phyloP scores from a whole-genome alignment of 2,329 filamentous ascomycete species.

The Fusarium aywerte region DNA sequence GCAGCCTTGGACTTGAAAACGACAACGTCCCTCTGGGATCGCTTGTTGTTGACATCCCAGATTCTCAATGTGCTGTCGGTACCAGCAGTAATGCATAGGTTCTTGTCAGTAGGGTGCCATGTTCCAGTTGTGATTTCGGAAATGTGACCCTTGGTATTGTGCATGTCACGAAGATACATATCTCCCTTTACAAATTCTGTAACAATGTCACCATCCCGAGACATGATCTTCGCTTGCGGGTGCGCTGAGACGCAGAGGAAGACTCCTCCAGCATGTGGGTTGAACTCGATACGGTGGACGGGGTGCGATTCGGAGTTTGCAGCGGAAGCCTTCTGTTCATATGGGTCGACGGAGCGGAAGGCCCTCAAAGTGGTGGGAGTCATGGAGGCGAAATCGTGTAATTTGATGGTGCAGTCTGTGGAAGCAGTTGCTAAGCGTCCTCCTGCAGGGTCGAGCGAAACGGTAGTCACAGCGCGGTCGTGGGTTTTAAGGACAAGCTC shows the following conservation, averaged over 20 bases:
- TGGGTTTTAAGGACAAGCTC: slow-evolving; percentile 94
- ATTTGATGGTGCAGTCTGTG: slow-evolving; percentile 88
- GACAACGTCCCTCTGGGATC: slow-evolving; percentile 90
- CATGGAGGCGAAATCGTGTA: slow-evolving; percentile 96
- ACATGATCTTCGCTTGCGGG: slow-evolving; percentile 89
- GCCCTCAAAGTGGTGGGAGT: slow-evolving; percentile 93
- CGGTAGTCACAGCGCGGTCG: slow-evolving; percentile 84
- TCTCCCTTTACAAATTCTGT: slow-evolving; percentile 96
- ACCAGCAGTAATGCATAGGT: slow-evolving; percentile 88
- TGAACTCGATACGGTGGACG: slow-evolving; percentile 88
- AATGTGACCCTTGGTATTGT: slow-evolving; percentile 96
- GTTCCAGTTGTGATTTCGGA: slow-evolving; percentile 89
- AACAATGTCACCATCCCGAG: slow-evolving; percentile 85
- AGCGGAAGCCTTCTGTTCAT: slow-evolving; percentile 74
- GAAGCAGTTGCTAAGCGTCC: slow-evolving; percentile 89
- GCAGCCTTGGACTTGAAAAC: slow-evolving; percentile 94
- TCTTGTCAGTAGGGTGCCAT: slow-evolving; percentile 89
- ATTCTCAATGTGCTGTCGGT: slow-evolving; percentile 96
- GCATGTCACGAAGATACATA: slow-evolving; percentile 97
- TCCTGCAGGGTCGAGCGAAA: slow-evolving; percentile 86
- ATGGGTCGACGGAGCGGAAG: slow-evolving; percentile 92
- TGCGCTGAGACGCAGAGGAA: slow-evolving; percentile 90
- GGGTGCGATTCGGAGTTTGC: slow-evolving; percentile 84
- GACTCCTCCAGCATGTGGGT: slow-evolving; percentile 79
- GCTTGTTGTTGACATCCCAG: slow-evolving; percentile 94